Base-by-base conservation (phyloP, 768 basidiomycete species). In the Auriscalpium microsporum region DNA sequence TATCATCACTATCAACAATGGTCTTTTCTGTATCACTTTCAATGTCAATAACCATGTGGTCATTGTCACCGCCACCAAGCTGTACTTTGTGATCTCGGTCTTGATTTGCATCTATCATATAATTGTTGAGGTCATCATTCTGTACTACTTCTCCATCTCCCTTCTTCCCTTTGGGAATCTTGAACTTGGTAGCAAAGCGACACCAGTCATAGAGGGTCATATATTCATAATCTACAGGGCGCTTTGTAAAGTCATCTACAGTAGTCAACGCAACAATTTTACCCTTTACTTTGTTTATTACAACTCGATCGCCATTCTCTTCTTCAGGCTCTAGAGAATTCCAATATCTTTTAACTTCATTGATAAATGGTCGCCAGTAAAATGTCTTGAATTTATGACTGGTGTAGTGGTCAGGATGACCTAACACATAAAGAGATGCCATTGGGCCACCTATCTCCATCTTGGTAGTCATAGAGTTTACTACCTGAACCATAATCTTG, bases 321-420 rank as follows among this genome's bases (percentile, higher is more conserved):
- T 53, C 51, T 11, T 44, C 10, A 8, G 49, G 16, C 11, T 40
- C 50, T 8, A 9, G n/a, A 17, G 35, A 48, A 13, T 45, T 36
- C 60, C 67, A 70, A 2, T 50, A 36, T 11, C 51, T 46, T 17
- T 52, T 17, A 0, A 59, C 69, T 37, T 70, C 66, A 16, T 38
- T 10, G 0, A 74, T 64, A 67, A 57, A 75, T 10, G 48, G 48
- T 46, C 59, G 49, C 74, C 72, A 76, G 49, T 59, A 71, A 33
- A 73, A 67, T 4, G 61, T 38, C 1, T 63, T 56, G 60, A 74
- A 75, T 13, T 36, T 61, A 55, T 73, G 69, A 53, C 63, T 68
- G 0, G 71, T 73, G 52, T 75, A 74, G 21, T 72, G 71, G 56
- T 76, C 75, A 16, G 70, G 71, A 52, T 70, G 60, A 6, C 62